These are phyloP conservation scores for Saccharomyces uvarum DNA, from an alignment of 1,139 yeast species.

Conservation along the genomic window DNA sequence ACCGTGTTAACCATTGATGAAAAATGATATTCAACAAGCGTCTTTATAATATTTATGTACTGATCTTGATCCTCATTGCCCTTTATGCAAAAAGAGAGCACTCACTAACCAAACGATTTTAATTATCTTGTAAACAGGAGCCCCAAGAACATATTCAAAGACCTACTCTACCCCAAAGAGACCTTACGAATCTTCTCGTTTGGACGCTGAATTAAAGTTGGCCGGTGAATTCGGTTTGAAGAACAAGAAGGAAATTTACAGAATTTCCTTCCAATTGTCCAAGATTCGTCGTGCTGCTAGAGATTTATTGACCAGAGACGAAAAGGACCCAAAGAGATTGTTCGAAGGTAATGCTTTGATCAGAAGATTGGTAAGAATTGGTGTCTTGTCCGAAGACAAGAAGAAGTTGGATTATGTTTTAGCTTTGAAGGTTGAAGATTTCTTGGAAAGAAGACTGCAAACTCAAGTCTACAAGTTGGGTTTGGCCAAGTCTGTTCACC, in stretches of 20 bases:
- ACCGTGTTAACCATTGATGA: not conserved
- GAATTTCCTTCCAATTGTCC: conserved; percentile 80
- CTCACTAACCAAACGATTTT: conserved; percentile 9
- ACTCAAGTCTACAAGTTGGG: conserved; percentile 99
- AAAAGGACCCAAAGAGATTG: conserved; percentile 99
- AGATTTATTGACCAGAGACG: conserved; percentile 98
- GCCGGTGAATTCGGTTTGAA: conserved; percentile 99
- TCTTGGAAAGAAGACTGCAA: conserved; percentile 99
- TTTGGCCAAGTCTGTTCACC: conserved; percentile 99
- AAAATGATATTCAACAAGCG: not conserved
- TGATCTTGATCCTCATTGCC: conserved; percentile 10
- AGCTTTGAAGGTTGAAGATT: conserved; percentile 96
- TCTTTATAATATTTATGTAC: not conserved
- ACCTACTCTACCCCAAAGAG: conserved; percentile 99
- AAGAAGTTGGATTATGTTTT: conserved; percentile 99
- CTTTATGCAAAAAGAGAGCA: not conserved
- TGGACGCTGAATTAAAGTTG: conserved; percentile 97
- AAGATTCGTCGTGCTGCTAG: conserved; percentile 99
- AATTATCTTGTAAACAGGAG: conserved; percentile 43
- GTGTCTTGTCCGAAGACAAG: conserved; percentile 98
- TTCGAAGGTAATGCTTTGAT: conserved; percentile 99
- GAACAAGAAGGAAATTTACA: conserved; percentile 92
- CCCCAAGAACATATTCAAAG: conserved; percentile 98
- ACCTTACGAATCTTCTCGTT: conserved; percentile 96
- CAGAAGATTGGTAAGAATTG: conserved; percentile 45